A percentile compares a stretch with the other conserved stretches of the same genome.
Evolutionary conservation across 1,284 basidiomycete species (phyloP).

Genomic region (Pyrrhoderma noxium): DNA sequence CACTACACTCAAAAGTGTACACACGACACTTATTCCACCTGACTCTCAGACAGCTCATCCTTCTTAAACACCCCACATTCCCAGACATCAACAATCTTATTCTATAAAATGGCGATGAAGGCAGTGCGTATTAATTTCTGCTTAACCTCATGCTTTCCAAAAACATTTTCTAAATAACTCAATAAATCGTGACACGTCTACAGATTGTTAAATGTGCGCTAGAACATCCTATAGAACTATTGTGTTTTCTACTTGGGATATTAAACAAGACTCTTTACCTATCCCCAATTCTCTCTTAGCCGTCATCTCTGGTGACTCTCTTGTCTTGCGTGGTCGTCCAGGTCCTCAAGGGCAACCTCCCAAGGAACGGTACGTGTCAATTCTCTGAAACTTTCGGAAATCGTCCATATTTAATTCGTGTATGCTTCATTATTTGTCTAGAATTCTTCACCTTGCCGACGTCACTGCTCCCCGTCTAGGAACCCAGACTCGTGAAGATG

Average conservation of each 20-base stretch:
- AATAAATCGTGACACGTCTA: too few species aligned
- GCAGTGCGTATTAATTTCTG: slow-evolving; percentile 40
- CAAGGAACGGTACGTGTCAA: slow-evolving; percentile 67
- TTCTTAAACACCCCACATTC: neutral
- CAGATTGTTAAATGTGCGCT: too few species aligned
- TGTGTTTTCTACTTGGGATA: too few species aligned
- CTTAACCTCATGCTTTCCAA: neutral
- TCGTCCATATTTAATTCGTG: neutral
- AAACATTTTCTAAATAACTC: too few species aligned
- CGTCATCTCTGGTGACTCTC: slow-evolving; percentile 83
- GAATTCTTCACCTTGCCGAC: slow-evolving; percentile 82
- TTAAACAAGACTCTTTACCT: too few species aligned
- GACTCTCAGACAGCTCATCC: neutral
- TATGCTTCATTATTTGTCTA: slow-evolving; percentile 25
- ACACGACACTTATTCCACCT: neutral
- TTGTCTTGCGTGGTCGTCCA: slow-evolving; percentile 71
- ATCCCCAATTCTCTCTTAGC: slow-evolving; percentile 36
- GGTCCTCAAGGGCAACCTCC: slow-evolving; percentile 77
- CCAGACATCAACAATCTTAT: neutral
- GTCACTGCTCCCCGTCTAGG: slow-evolving; percentile 77
- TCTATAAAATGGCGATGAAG: slow-evolving; percentile 52
- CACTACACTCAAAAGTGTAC: neutral
- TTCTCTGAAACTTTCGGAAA: neutral
- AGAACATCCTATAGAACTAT: too few species aligned
- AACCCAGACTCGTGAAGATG: slow-evolving; percentile 75